phyloP scores from a whole-genome alignment of 2,329 filamentous ascomycete species.

The Aspergillus pseudotamarii region DNA sequence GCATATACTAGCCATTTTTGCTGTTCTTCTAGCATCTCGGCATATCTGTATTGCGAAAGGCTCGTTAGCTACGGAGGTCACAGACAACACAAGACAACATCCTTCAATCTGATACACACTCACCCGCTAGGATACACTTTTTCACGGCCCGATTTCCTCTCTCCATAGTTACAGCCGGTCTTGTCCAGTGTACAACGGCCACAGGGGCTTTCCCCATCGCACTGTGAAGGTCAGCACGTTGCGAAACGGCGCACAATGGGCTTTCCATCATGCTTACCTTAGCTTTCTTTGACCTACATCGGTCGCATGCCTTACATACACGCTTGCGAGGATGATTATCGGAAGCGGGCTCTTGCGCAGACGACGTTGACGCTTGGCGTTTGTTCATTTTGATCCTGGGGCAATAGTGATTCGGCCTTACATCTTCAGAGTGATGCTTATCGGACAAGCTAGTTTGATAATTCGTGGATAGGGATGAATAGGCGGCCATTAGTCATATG shows the following conservation, averaged over 20 bases:
- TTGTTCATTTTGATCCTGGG: not conserved
- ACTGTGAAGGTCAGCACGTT: slow-evolving; percentile 43
- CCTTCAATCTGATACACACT: slow-evolving; percentile 24
- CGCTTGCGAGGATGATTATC: not conserved
- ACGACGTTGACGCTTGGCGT: not conserved
- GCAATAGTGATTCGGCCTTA: not conserved
- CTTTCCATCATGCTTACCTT: slow-evolving; percentile 50
- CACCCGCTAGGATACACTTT: slow-evolving; percentile 71
- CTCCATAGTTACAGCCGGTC: slow-evolving; percentile 66
- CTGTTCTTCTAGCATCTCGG: not conserved
- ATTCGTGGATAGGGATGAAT: not conserved
- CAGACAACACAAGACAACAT: not conserved
- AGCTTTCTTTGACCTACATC: slow-evolving; percentile 67
- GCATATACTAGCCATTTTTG: not conserved
- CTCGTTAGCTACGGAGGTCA: not conserved
- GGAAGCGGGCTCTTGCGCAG: not conserved
- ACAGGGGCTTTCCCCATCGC: slow-evolving; percentile 65
- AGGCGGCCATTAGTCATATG: not conserved
- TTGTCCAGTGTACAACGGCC: slow-evolving; percentile 65
- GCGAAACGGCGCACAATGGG: slow-evolving; percentile 12
- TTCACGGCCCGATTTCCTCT: slow-evolving; percentile 67
- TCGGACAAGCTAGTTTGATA: not conserved
- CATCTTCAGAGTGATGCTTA: not conserved
- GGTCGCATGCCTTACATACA: slow-evolving; percentile 63
- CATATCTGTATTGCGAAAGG: not conserved